Conservation (phyloP, 140 eudicot species). For the Ambrosia hybrid region DNA sequence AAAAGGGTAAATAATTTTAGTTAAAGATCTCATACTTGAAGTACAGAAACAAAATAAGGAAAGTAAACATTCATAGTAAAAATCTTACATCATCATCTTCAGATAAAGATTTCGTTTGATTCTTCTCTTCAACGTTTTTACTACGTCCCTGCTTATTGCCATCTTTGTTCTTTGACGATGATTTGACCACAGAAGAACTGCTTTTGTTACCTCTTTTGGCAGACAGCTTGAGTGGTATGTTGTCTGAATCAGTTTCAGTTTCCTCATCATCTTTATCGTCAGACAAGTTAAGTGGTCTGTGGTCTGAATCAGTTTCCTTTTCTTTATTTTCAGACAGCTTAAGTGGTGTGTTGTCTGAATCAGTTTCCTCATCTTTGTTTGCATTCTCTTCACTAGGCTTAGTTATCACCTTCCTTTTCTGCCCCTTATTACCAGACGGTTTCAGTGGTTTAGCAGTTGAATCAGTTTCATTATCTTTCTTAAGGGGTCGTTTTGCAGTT, state of each 20-base stretch:
- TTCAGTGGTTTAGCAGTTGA: slow-evolving; percentile 32
- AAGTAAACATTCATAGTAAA: slow-evolving; percentile 5
- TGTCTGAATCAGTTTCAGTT: slow-evolving; percentile 42
- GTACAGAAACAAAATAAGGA: not conserved
- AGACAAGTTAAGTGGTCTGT: slow-evolving; percentile 8
- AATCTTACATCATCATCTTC: slow-evolving; percentile 51
- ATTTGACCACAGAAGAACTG: slow-evolving; percentile 33
- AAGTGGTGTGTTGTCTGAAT: slow-evolving; percentile 37
- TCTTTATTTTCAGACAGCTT: slow-evolving; percentile 36
- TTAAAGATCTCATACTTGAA: not conserved
- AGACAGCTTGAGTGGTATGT: slow-evolving; percentile 22
- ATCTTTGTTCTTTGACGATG: slow-evolving; percentile 34
- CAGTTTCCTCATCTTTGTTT: slow-evolving; percentile 35
- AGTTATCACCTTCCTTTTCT: not conserved
- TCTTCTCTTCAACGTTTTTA: slow-evolving; percentile 46
- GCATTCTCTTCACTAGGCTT: slow-evolving; percentile 18
- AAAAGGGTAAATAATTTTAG: slow-evolving; percentile 26
- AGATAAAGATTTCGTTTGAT: slow-evolving; percentile 39
- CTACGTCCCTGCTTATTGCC: slow-evolving; percentile 45
- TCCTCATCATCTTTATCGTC: slow-evolving; percentile 33
- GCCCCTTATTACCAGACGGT: slow-evolving; percentile 22
- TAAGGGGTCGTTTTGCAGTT: slow-evolving; percentile 17
- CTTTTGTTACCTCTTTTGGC: slow-evolving; percentile 47
- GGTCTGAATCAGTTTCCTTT: slow-evolving; percentile 42
- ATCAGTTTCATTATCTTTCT: slow-evolving; percentile 31